Base-by-base conservation (phyloP, 2,329 filamentous ascomycete species). In the Fusarium sp. region DNA sequence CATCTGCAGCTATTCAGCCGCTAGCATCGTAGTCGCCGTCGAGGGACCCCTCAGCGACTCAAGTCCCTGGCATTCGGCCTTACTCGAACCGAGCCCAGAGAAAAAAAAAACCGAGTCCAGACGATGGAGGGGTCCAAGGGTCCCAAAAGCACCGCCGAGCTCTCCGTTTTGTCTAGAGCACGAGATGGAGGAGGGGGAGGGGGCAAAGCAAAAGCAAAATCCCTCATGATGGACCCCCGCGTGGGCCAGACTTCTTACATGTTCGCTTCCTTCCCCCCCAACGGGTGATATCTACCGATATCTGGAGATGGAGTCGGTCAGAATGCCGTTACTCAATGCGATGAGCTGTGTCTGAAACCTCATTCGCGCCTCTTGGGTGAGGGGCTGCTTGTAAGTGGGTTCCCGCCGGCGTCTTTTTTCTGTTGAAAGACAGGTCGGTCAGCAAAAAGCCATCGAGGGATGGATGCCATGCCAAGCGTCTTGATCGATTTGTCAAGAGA, bases 211-310 rank as follows among this genome's bases (percentile, higher is more conserved):
- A 56, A 57, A 67, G 66, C 76, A 75, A 71, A 77, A 78, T 78
- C 68, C 76, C 76, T 78, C 76, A 78, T 50, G 60, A 61, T 52
- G 18, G 47, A 58, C 70, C 68, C 76, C 69, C 68, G 71, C 73
- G 71, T 31, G 50, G 50, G 50, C 71, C 58, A 29, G 29, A 63
- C 58, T 65, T 69, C 56, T n/a, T 70, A 62, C 31, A 50, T 59
- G 65, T 70, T 70, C 50, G 50, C 27, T 54, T 31, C 50, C 69
- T 36, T 13, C 35, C 62, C 66, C 75, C 66, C 63, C 70, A 78
- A 75, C 69, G 40, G 58, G 68, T 60, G 60, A 56, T 77, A 70
- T 76, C 68, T 67, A 68, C 54, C 52, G 68, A 67, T 77, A 77
- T 75, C 70, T 72, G 45, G 31, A 62, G 54, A 61, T 52, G 60